A percentile compares a stretch with the other conserved stretches of the same genome.
phyloP scores from a whole-genome alignment of 768 basidiomycete genomes.

The Suillus brevipes region DNA sequence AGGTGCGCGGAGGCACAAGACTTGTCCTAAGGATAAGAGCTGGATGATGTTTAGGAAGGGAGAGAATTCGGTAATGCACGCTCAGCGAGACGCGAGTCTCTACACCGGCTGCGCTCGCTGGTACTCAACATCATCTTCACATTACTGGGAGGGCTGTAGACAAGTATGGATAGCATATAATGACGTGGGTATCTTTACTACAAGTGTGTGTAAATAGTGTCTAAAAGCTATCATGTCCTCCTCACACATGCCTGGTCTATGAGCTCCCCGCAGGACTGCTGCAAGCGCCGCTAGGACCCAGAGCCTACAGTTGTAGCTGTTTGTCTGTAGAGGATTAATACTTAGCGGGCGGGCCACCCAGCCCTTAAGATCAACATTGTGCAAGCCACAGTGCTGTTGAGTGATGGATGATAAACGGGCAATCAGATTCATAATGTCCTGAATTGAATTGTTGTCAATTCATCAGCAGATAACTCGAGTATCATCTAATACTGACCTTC shows the following conservation, averaged over 20 bases:
- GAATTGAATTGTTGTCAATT: not conserved
- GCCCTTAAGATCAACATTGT: not conserved
- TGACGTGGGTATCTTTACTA: constrained; percentile 2
- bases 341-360: not conserved
- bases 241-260: constrained; percentile 14
- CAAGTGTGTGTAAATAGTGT: constrained; percentile 7
- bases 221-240: constrained; percentile 12
- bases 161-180: too few species aligned
- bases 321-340: constrained; percentile 13
- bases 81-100: too few species aligned
- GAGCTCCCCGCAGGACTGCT: constrained; percentile 17
- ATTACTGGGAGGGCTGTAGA: too few species aligned
- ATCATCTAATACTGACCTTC: not conserved
- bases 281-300: constrained; percentile 26
- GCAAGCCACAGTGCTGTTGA: not conserved
- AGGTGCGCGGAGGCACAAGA: too few species aligned
- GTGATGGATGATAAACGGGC: not conserved
- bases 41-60: too few species aligned
- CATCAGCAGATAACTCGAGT: not conserved
- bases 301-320: constrained; percentile 23
- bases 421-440: not conserved
- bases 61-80: too few species aligned
- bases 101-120: too few species aligned
- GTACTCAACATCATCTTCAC: too few species aligned
- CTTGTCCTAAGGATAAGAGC: too few species aligned